Base-by-base conservation (phyloP, 768 basidiomycete species). In the Amanita polypyramis region DNA sequence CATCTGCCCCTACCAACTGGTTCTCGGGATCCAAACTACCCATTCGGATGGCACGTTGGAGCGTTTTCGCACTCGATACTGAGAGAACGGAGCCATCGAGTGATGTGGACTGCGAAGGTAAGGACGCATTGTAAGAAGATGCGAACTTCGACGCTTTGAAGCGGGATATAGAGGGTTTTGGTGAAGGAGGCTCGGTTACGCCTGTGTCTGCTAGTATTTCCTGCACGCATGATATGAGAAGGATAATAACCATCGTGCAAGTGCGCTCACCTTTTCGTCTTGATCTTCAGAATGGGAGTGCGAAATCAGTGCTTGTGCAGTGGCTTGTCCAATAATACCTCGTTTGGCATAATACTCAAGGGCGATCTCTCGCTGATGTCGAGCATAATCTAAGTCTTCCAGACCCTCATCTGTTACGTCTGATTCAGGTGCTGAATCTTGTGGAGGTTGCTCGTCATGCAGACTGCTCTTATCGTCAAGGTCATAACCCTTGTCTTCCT, bases 361-460 rank as follows among this genome's bases (percentile, higher is more conserved):
- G 14, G 81, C 79, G 54, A 89, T 73, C 59, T 88, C 85, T 23
- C 85, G 79, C 53, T 87, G 82, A 55, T 84, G 82, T 44, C 69
- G 75, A 19, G 76, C 81, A 42, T 67, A 70, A 53, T 85, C 77
- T 27, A 79, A 64, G 55, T 86, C 74, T 41, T 62, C 65, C 10
- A 67, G 50, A 2, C 65, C 64, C 21, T 67, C 73, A n/a, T 53
- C 51, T 38, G 51, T 52, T 9, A 27, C 46, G 15, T 60, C 63
- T 11, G 56, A 55, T 20, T 65, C 58, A 15, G 58, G 58, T 25
- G 64, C 62, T 4, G 54, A 54, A 25, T 48, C 51, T 25, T 58
- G 57, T 27, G 52, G 51, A 46, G 15, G 15, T 21, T 37, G 25
- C 17, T 39, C 37, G 9, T n/a, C 27, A n/a, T 29, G 37, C 23